Conservation (phyloP, 2,329 filamentous ascomycete genomes). For the Rhytidhysteron rufulum region DNA sequence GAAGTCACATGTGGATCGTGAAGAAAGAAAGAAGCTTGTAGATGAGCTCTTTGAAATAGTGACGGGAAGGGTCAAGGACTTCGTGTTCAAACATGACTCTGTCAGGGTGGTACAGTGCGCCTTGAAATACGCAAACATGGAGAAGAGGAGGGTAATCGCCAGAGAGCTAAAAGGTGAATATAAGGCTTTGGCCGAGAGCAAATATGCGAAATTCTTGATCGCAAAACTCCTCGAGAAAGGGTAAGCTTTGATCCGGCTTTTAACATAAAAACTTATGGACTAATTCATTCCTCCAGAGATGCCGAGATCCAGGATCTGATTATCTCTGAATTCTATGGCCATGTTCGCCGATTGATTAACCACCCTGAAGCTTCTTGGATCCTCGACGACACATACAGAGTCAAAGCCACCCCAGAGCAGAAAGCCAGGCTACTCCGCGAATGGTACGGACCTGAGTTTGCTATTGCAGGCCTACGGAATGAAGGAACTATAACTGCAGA, state of each 20-base stretch:
- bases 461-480: conserved; percentile 61
- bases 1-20: conserved; percentile 88
- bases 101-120: conserved; percentile 96
- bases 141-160: conserved; percentile 83
- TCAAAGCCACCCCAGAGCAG: conserved; percentile 79
- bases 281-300: conserved; percentile 50
- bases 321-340: conserved; percentile 90
- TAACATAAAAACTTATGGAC: neutral
- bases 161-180: conserved; percentile 82
- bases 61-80: conserved; percentile 86
- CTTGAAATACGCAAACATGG: conserved; percentile 86
- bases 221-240: conserved; percentile 91
- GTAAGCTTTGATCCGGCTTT: conserved; percentile 19
- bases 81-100: conserved; percentile 97
- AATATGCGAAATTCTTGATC: conserved; percentile 95
- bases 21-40: conserved; percentile 83
- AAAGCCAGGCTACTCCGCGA: conserved; percentile 82
- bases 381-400: conserved; percentile 91
- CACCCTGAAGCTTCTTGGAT: conserved; percentile 98
- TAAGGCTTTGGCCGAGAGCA: conserved; percentile 81
- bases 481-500: conserved; percentile 58
- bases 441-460: conserved; percentile 95
- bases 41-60: conserved; percentile 88
- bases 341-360: conserved; percentile 89
- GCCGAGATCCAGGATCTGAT: conserved; percentile 82